phyloP scores from a whole-genome alignment of 1,139 yeast species.

The Hanseniaspora sp. region DNA sequence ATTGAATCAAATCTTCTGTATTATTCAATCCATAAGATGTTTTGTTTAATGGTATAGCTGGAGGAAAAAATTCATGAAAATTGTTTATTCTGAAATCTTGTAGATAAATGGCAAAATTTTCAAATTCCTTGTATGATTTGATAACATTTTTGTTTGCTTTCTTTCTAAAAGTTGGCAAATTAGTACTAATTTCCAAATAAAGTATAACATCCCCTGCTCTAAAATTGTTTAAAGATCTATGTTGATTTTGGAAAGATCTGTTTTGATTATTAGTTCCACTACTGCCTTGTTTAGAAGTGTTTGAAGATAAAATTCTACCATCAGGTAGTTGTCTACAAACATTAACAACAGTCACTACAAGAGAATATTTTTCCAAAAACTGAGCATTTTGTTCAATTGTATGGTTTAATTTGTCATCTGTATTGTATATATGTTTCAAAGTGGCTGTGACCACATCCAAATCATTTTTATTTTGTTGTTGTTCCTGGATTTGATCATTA shows the following conservation, averaged over 20 bases:
- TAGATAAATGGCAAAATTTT: slow-evolving; percentile 36
- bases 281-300: background rate
- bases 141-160: slow-evolving; percentile 60
- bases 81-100: slow-evolving; percentile 64
- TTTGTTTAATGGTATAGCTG: slow-evolving; percentile 64
- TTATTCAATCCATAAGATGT: slow-evolving; percentile 77
- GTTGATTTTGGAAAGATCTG: slow-evolving; percentile 3
- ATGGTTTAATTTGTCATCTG: slow-evolving; percentile 2
- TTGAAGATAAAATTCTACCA: slow-evolving; percentile 10
- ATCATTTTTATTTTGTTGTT: background rate
- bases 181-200: slow-evolving; percentile 30
- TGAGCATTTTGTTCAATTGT: slow-evolving; percentile 1
- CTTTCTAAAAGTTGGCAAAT: slow-evolving; percentile 68
- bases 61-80: slow-evolving; percentile 82
- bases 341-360: slow-evolving; percentile 6
- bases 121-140: slow-evolving; percentile 69
- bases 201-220: slow-evolving; percentile 16
- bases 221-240: slow-evolving; percentile 11
- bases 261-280: background rate
- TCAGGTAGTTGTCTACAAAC: slow-evolving; percentile 14
- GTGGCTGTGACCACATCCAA: background rate
- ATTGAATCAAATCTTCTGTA: slow-evolving; percentile 60
- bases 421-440: background rate
- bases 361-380: slow-evolving; percentile 11
- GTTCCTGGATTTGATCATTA: background rate